Evolutionary conservation across 2,329 filamentous ascomycete species (phyloP).

Genomic region (Aspergillus glaucus): DNA sequence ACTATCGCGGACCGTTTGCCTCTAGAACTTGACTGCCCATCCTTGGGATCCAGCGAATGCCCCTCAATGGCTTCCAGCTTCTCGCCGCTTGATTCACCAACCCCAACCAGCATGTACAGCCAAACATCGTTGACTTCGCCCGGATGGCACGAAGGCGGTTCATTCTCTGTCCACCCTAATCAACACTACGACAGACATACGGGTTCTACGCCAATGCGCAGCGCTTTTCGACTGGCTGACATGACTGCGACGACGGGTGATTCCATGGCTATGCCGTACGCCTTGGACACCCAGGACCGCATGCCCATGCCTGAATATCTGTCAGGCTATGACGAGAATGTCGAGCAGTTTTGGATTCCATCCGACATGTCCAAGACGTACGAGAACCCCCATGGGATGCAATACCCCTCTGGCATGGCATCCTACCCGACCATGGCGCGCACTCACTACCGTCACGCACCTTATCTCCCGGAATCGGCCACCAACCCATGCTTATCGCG

Average conservation of each 20-base stretch:
- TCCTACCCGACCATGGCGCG: slow-evolving; percentile 32
- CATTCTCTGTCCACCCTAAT: slow-evolving; percentile 18
- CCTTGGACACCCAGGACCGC: slow-evolving; percentile 28
- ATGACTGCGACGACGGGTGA: slow-evolving; percentile 24
- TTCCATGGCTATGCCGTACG: slow-evolving; percentile 20
- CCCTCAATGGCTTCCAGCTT: slow-evolving; percentile 36
- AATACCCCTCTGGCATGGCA: slow-evolving; percentile 28
- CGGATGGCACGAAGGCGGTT: slow-evolving; percentile 27
- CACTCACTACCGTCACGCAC: slow-evolving; percentile 26
- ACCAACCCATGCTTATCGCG: slow-evolving; percentile 35
- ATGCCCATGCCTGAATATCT: slow-evolving; percentile 32
- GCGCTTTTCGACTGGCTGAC: slow-evolving; percentile 30
- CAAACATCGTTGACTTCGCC: slow-evolving; percentile 33
- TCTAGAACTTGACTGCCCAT: slow-evolving; percentile 34
- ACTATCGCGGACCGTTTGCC: slow-evolving; percentile 22
- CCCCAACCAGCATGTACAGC: slow-evolving; percentile 34
- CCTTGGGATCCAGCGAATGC: slow-evolving; percentile 34
- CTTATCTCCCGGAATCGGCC: slow-evolving; percentile 32
- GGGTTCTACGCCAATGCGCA: slow-evolving; percentile 27
- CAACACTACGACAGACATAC: slow-evolving; percentile 21
- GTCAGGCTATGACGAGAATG: slow-evolving; percentile 31
- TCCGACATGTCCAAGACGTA: slow-evolving; percentile 32
- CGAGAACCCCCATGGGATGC: slow-evolving; percentile 22
- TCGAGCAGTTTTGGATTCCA: slow-evolving; percentile 33
- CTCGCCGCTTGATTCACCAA: slow-evolving; percentile 35